These are phyloP conservation scores for Oemleria cerasiformis DNA, from an alignment of 306 rosid species.

Conservation along the genomic window DNA sequence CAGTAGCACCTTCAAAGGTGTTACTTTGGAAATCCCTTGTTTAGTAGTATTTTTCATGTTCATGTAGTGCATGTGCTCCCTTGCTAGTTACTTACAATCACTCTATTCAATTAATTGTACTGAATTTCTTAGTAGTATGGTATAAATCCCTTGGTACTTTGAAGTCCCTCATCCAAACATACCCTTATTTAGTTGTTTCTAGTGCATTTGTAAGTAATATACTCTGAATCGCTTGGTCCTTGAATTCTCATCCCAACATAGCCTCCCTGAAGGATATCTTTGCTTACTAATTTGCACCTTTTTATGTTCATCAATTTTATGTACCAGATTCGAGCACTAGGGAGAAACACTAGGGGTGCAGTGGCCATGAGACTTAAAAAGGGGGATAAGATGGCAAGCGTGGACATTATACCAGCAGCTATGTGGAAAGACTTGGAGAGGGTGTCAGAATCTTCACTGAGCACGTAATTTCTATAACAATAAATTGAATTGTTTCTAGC, in stretches of 20 bases:
- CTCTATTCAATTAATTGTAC: no score
- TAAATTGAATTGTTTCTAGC: constrained; percentile 17
- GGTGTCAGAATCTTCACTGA: constrained; percentile 38
- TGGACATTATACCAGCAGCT: constrained; percentile 84
- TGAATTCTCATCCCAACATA: no score
- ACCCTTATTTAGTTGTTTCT: no score
- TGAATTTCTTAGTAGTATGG: no score
- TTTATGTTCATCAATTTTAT: constrained; percentile 22
- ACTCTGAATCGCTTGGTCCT: no score
- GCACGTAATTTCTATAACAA: constrained; percentile 42
- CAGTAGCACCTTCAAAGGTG: background rate
- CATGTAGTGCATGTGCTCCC: no score
- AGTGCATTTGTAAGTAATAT: no score
- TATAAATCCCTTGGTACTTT: no score
- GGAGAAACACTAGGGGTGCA: constrained; percentile 89
- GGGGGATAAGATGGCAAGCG: constrained; percentile 89
- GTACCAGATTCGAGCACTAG: constrained; percentile 71
- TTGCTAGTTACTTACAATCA: no score
- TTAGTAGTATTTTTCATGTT: no score
- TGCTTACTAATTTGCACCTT: constrained; percentile 6
- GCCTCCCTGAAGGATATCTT: background rate
- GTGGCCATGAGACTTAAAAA: constrained; percentile 80
- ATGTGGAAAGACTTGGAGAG: constrained; percentile 59
- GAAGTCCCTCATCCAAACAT: no score
- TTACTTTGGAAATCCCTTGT: no score